A percentile compares a stretch with the other conserved stretches of the same genome.
These are phyloP conservation scores for Cladosporium colombiae DNA, from an alignment of 2,329 filamentous ascomycete species.

Conservation along the genomic window DNA sequence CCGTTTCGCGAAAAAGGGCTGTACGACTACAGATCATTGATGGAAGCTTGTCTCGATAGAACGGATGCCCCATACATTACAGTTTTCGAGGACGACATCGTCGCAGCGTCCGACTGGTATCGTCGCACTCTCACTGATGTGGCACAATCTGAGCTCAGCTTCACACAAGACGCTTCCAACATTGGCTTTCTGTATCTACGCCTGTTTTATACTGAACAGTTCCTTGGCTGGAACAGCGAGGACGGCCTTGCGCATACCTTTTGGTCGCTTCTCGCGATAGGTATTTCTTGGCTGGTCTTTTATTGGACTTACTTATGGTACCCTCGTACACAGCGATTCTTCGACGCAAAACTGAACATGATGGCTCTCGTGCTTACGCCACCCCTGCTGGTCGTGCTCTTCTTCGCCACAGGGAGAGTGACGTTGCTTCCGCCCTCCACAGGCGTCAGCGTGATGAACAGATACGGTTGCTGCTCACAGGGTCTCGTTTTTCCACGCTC, in stretches of 20 bases:
- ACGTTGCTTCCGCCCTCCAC: slow-evolving; percentile 40
- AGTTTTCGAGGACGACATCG: slow-evolving; percentile 51
- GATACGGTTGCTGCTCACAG: slow-evolving; percentile 49
- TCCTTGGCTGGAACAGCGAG: slow-evolving; percentile 49
- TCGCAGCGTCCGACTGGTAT: slow-evolving; percentile 52
- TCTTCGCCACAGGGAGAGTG: slow-evolving; percentile 45
- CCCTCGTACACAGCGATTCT: too few relatives aligned
- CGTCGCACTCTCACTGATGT: slow-evolving; percentile 43
- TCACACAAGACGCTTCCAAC: slow-evolving; percentile 17
- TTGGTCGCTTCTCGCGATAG: slow-evolving; percentile 29
- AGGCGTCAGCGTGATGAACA: slow-evolving; percentile 44
- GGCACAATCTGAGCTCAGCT: slow-evolving; percentile 28
- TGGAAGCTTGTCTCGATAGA: slow-evolving; percentile 42
- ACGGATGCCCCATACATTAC: slow-evolving; percentile 43
- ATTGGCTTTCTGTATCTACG: slow-evolving; percentile 45
- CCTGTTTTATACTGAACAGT: slow-evolving; percentile 51
- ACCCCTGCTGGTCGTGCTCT: slow-evolving; percentile 36
- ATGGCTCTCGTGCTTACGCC: slow-evolving; percentile 23
- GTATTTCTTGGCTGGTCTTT: background rate
- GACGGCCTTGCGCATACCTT: slow-evolving; percentile 42
- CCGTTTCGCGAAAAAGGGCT: slow-evolving; percentile 43
- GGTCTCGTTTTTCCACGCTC: slow-evolving; percentile 46
- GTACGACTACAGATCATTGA: slow-evolving; percentile 47
- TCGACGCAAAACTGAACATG: background rate
- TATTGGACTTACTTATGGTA: too few relatives aligned